These are phyloP conservation scores for Xylariaceae sp. DNA, from an alignment of 2,329 filamentous ascomycete species.

Conservation along the genomic window DNA sequence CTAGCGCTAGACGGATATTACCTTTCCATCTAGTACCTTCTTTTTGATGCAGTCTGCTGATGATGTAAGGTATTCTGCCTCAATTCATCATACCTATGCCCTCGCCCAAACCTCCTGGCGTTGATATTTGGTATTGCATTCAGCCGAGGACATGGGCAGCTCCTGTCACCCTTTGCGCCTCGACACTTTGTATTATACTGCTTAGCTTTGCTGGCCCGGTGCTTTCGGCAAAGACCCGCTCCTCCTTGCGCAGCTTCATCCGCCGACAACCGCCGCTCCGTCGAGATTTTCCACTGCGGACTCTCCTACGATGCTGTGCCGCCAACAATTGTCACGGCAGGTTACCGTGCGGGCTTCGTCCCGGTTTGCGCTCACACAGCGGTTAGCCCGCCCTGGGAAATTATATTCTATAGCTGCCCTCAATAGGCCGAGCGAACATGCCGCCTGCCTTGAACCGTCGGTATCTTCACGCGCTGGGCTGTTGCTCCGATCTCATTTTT, in stretches of 20 bases:
- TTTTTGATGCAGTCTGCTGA: constrained; percentile 4
- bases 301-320: constrained; percentile 32
- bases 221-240: not conserved
- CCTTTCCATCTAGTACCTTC: constrained; percentile 5
- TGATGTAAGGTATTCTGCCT: constrained; percentile 9
- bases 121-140: constrained; percentile 19
- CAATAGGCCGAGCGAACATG: constrained; percentile 18
- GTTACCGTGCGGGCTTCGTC: constrained; percentile 26
- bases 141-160: constrained; percentile 22
- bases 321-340: constrained; percentile 33
- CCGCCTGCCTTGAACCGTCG: constrained; percentile 23
- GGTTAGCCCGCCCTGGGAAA: constrained; percentile 21
- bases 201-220: not conserved
- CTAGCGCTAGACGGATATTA: not conserved
- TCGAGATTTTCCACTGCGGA: constrained; percentile 20
- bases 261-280: constrained; percentile 17
- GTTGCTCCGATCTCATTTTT: constrained; percentile 33
- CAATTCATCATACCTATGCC: constrained; percentile 1
- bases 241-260: not conserved
- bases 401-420: constrained; percentile 28
- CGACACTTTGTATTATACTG: not conserved
- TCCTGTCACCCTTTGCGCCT: not conserved
- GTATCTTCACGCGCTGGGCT: constrained; percentile 10
- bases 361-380: constrained; percentile 24
- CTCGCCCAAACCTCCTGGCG: constrained; percentile 20